phyloP scores from a whole-genome alignment of 306 rosid species.

The Quercus berberidifolia region DNA sequence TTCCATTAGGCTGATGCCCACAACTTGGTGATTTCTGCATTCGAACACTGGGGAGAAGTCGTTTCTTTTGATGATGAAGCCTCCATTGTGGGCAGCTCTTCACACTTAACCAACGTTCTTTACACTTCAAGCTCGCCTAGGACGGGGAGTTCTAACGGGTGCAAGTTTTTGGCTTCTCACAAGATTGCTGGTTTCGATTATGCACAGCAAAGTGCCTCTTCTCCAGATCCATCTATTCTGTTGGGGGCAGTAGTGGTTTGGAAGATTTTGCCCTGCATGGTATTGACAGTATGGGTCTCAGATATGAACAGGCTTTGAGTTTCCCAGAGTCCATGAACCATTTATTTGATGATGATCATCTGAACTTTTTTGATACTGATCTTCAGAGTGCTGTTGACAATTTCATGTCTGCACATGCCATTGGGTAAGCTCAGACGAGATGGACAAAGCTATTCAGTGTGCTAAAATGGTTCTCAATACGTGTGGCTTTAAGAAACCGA shows the following conservation, averaged over 20 bases:
- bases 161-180: conserved; percentile 58
- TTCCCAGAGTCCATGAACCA: conserved; percentile 60
- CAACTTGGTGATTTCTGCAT: conserved; percentile 56
- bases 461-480: conserved; percentile 61
- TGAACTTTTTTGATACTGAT: conserved; percentile 59
- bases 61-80: conserved; percentile 57
- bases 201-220: conserved; percentile 50
- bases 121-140: conserved; percentile 53
- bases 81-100: conserved; percentile 42
- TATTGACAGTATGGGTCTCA: conserved; percentile 53
- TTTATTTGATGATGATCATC: conserved; percentile 64
- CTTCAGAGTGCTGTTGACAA: conserved; percentile 55
- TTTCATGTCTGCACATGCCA: conserved; percentile 37
- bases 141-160: conserved; percentile 54
- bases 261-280: conserved; percentile 65
- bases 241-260: conserved; percentile 51
- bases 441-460: conserved; percentile 79
- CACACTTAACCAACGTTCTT: conserved; percentile 39
- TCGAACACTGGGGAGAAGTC: conserved; percentile 48
- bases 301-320: conserved; percentile 56
- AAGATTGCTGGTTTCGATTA: conserved; percentile 56
- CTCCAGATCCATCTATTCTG: conserved; percentile 76
- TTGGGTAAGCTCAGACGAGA: conserved; percentile 61
- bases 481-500: not conserved
- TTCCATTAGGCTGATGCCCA: conserved; percentile 70